Evolutionary conservation across 257 asterid genomes (phyloP).

Genomic region (Solanum paucissectum): DNA sequence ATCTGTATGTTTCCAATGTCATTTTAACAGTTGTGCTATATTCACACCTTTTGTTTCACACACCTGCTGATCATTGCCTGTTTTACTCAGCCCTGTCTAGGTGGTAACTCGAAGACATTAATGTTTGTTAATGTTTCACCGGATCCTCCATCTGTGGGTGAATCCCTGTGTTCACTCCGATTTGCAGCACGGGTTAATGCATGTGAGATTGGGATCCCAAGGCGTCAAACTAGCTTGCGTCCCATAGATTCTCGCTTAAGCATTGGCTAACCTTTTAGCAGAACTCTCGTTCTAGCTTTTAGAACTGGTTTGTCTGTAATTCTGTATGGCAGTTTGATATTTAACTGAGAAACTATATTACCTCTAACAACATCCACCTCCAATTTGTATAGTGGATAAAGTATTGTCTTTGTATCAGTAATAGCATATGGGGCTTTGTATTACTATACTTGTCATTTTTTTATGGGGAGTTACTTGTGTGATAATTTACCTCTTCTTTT

Average conservation of each 20-base stretch:
- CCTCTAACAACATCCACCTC: conserved; percentile 35
- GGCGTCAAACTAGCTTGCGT: conserved; percentile 78
- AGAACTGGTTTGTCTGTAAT: conserved; percentile 14
- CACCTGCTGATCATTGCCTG: background rate
- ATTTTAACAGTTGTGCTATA: background rate
- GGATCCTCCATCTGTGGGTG: conserved; percentile 69
- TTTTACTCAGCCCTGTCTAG: conserved; percentile 78
- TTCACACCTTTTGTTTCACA: background rate
- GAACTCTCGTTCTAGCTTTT: conserved; percentile 5
- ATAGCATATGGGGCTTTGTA: background rate
- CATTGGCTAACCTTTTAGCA: conserved; percentile 42
- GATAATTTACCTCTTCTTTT: background rate
- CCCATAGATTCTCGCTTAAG: conserved; percentile 66
- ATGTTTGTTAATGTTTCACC: conserved; percentile 94
- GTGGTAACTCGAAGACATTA: conserved; percentile 91
- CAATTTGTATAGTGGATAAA: conserved; percentile 44
- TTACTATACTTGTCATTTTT: background rate
- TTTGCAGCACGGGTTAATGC: conserved; percentile 95
- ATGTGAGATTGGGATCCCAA: conserved; percentile 88
- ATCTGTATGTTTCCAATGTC: background rate
- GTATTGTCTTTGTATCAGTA: conserved; percentile 24
- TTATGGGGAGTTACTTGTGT: background rate
- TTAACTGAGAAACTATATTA: conserved; percentile 13
- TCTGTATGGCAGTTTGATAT: conserved; percentile 22
- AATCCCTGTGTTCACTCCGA: conserved; percentile 91